Evolutionary conservation across 192 early-diverging fungal species (phyloP), one percentile per base, ranked within the genome.

Genomic region (Podila verticillata): DNA sequence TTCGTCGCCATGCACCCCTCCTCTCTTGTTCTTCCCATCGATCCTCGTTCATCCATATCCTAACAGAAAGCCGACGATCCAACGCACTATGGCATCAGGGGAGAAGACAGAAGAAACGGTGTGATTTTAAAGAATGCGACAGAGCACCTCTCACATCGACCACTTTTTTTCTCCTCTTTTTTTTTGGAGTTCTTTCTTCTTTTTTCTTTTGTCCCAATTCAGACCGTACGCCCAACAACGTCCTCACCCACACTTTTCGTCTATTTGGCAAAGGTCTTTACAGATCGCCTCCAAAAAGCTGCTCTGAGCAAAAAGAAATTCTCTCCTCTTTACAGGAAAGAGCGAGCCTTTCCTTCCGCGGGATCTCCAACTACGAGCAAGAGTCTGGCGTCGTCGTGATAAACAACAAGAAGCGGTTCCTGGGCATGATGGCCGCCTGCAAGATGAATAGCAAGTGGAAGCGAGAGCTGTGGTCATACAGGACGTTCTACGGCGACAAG

Each of bases 311-410:
- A 48, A 10, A 48, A 20, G 48, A 48, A 48, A 48, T 20, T 6
- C 10, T 10, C 48, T 48, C 20, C 32, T 34, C 32, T 5, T 6
- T 34, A 34, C 32, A 34, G 32, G 32, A 34, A 34, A 34, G 32
- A 34, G 3, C 32, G 6, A 48, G 48, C 48, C 48, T 3, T 3
- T 48, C 10, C 20, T 48, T 6, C 48, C 48, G 48, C 20, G 2
- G 15, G 15, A 48, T 48, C 4, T 6, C 48, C 12, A 19, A 2
- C 15, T 48, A 6, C 48, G 48, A 48, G 48, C 48, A 48, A 48
- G 89, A 92, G 57, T 87, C 87, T 12, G 90, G 91, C 15, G 82
- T 89, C 10, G 80, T 87, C 30, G 71, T 87, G 7, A 72, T 90
- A 22, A 69, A 91, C 72, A 90, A 91, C 29, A 47, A 48, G 17